Evolutionary conservation across 192 early-diverging fungal genomes (phyloP).

Genomic region (Linnemannia hyalina): DNA sequence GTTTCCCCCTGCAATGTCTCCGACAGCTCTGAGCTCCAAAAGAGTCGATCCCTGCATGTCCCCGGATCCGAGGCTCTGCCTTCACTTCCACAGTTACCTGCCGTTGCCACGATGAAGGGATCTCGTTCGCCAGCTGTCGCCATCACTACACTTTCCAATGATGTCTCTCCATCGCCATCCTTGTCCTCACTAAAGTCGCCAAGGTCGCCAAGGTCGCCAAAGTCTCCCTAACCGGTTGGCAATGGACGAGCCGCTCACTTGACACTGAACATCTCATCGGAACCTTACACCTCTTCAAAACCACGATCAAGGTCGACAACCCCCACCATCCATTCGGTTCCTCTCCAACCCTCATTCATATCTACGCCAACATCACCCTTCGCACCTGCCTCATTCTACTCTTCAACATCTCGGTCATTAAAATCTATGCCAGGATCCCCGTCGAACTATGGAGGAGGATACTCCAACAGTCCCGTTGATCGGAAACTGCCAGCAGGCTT

Average conservation of each 20-base stretch:
- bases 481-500: constrained; percentile 28
- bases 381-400: neutral
- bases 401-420: neutral
- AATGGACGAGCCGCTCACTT: neutral
- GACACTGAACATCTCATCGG: neutral
- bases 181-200: neutral
- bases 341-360: neutral
- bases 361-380: neutral
- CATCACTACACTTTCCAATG: neutral
- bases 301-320: neutral
- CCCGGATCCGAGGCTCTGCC: neutral
- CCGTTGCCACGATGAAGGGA: neutral
- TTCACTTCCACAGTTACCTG: neutral
- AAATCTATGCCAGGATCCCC: neutral
- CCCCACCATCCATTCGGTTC: neutral
- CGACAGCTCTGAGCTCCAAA: neutral
- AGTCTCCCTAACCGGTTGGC: no score
- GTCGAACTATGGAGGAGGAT: neutral
- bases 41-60: neutral
- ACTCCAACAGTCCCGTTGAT: neutral
- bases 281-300: neutral
- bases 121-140: neutral
- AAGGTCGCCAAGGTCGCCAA: neutral
- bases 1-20: neutral
- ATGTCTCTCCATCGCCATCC: neutral